Conservation (phyloP, 345 rosid genomes). For the Cardamine chenopodiifolia region DNA sequence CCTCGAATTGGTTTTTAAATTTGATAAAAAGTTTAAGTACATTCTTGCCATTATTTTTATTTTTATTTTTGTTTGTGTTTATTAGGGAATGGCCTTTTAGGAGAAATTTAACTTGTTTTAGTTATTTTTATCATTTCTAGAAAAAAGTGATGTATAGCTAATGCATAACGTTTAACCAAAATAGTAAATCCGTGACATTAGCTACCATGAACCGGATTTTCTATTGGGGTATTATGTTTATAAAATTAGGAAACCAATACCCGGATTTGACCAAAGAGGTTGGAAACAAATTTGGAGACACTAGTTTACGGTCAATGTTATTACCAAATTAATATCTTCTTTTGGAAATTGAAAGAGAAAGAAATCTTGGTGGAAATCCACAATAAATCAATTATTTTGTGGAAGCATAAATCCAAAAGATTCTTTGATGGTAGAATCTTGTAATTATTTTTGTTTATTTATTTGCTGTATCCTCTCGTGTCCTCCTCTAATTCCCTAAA, state of each 20-base stretch:
- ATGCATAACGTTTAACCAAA: not conserved
- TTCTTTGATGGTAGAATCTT: constrained; percentile 36
- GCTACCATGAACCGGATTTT: no score
- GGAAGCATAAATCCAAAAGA: constrained; percentile 39
- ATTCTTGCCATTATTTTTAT: no score
- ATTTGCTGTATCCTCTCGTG: constrained; percentile 39
- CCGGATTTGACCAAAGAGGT: not conserved
- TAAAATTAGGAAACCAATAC: no score
- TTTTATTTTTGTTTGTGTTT: no score
- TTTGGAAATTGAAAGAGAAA: constrained; percentile 16
- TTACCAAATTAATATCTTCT: constrained; percentile 25
- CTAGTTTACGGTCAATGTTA: constrained; percentile 10
- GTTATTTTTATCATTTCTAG: not conserved
- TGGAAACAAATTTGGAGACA: constrained; percentile 16
- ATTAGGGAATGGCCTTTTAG: not conserved
- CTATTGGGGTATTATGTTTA: no score
- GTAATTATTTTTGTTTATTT: constrained; percentile 25
- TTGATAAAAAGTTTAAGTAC: no score
- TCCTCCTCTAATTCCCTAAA: constrained; percentile 25
- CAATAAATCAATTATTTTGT: constrained; percentile 34
- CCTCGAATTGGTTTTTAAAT: no score
- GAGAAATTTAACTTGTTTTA: not conserved
- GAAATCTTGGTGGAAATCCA: constrained; percentile 41
- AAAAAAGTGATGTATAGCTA: not conserved
- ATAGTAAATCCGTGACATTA: not conserved